Conservation (phyloP, 768 basidiomycete genomes). For the Tephrocybe sp. region DNA sequence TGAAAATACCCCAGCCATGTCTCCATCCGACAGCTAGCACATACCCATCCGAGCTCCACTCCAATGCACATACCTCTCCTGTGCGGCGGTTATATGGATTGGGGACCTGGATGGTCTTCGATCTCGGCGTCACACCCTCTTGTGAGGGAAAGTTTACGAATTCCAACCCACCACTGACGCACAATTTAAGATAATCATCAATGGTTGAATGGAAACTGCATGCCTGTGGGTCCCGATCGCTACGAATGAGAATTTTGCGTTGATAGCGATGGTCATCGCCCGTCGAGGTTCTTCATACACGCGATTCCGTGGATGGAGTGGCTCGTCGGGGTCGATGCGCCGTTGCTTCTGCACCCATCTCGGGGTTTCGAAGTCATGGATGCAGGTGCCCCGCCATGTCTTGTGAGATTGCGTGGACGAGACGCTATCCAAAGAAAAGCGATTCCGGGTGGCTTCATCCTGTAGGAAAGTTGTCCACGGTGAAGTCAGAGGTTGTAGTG, state of each 20-base stretch:
- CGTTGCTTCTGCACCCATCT: conserved; percentile 80
- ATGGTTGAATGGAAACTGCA: conserved; percentile 1
- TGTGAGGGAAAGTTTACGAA: conserved; percentile 68
- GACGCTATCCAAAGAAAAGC: conserved; percentile 18
- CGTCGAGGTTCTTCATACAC: conserved; percentile 64
- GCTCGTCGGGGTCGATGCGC: conserved; percentile 46
- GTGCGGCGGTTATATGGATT: conserved; percentile 54
- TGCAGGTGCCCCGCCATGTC: conserved; percentile 75
- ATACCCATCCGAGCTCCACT: conserved; percentile 97
- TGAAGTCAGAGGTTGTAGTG: background rate
- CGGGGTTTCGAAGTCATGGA: conserved; percentile 71
- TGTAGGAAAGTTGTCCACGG: background rate
- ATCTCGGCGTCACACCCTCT: conserved; percentile 52
- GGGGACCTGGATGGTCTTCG: conserved; percentile 61
- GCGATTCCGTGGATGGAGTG: conserved; percentile 20
- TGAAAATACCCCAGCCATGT: conserved; percentile 88
- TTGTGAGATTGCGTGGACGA: conserved; percentile 20
- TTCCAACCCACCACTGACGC: conserved; percentile 59
- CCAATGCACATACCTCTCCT: conserved; percentile 64
- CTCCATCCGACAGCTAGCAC: conserved; percentile 92
- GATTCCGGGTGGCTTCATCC: conserved; percentile 11
- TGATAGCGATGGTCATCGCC: conserved; percentile 66
- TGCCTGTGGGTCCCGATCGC: conserved; percentile 78
- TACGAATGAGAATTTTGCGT: conserved; percentile 76
- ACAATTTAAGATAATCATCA: background rate